Evolutionary conservation across 345 rosid species (phyloP).

Genomic region (Bruguiera parviflora): DNA sequence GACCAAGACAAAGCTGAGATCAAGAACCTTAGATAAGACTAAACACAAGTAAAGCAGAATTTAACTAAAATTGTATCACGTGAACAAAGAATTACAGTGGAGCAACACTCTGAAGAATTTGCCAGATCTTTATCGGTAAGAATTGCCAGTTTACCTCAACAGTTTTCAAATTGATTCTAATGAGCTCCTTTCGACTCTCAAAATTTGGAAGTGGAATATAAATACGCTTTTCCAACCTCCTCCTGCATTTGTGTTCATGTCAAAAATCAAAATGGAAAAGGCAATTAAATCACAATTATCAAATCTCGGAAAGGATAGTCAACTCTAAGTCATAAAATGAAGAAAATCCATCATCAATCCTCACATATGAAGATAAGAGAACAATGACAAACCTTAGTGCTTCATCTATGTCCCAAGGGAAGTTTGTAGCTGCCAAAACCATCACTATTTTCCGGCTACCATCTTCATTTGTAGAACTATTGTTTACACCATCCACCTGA

Average conservation of each 20-base stretch:
- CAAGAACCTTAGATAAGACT: no score
- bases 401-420: slow-evolving; percentile 99
- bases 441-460: slow-evolving; percentile 95
- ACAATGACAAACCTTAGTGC: slow-evolving; percentile 70
- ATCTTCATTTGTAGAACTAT: slow-evolving; percentile 84
- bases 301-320: slow-evolving; percentile 2
- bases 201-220: slow-evolving; percentile 98
- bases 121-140: not conserved
- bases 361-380: not conserved
- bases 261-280: slow-evolving; percentile 7
- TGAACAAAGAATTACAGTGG: not conserved
- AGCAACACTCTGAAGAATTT: not conserved
- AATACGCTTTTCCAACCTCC: slow-evolving; percentile 98
- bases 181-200: slow-evolving; percentile 97
- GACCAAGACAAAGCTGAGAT: no score
- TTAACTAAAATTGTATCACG: not conserved
- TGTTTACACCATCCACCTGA: slow-evolving; percentile 99
- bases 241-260: slow-evolving; percentile 51
- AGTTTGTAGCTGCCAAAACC: slow-evolving; percentile 99
- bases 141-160: slow-evolving; percentile 64
- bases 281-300: slow-evolving; percentile 1
- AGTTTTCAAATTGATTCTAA: slow-evolving; percentile 87
- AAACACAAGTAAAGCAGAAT: not conserved
- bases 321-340: not conserved
- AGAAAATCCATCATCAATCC: not conserved